A percentile compares a stretch with the other conserved stretches of the same genome.
Evolutionary conservation across 192 early-diverging fungal species (phyloP).

Genomic region (Helicostylum pulchrum): DNA sequence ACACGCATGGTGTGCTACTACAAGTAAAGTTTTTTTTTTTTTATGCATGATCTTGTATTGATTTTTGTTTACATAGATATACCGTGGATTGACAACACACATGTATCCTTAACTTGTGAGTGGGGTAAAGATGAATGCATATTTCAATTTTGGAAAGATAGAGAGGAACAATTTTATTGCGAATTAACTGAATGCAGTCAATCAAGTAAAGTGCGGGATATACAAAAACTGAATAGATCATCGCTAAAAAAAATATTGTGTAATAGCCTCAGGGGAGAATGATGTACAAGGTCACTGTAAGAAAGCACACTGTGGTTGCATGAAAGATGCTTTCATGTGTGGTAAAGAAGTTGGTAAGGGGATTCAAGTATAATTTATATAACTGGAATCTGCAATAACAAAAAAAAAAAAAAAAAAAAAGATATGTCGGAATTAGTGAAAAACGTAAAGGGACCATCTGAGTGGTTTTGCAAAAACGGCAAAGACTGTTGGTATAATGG

Average conservation of each 20-base stretch:
- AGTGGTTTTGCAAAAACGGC: constrained; percentile 35
- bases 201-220: constrained; percentile 21
- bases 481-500: constrained; percentile 40
- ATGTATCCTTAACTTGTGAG: constrained; percentile 52
- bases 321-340: constrained; percentile 75
- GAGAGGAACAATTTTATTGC: constrained; percentile 86
- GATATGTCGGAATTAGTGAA: constrained; percentile 37
- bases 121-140: constrained; percentile 44
- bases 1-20: constrained; percentile 38
- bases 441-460: constrained; percentile 35
- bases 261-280: constrained; percentile 16
- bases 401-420: not conserved
- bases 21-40: constrained; percentile 22
- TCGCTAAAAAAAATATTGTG: not conserved
- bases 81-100: constrained; percentile 53
- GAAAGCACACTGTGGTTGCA: constrained; percentile 73
- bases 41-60: not conserved
- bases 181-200: constrained; percentile 65
- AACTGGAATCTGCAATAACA: not conserved
- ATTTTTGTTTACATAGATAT: constrained; percentile 20
- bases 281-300: constrained; percentile 49
- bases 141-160: constrained; percentile 70
- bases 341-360: constrained; percentile 57
- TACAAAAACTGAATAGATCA: not conserved
- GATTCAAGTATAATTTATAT: not conserved